These are phyloP conservation scores for Picea abies DNA, from an alignment of 83 land plant genomes.

Conservation along the genomic window DNA sequence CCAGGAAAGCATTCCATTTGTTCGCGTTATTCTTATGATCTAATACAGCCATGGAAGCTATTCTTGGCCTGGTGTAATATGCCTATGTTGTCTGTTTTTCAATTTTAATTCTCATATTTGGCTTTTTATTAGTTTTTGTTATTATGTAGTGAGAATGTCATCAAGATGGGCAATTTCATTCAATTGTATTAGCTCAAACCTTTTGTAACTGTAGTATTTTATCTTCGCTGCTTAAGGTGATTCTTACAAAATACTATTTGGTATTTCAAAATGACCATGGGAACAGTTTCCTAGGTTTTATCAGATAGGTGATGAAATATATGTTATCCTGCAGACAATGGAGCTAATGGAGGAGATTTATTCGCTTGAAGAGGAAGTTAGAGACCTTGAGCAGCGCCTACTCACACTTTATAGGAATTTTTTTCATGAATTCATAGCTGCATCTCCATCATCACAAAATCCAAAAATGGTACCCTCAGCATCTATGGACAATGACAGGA, in stretches of 20 bases:
- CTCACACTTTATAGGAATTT: conserved; percentile 9
- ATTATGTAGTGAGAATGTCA: background rate
- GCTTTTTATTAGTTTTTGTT: background rate
- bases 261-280: background rate
- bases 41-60: background rate
- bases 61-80: background rate
- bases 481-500: background rate
- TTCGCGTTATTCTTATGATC: too few relatives aligned
- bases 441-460: background rate
- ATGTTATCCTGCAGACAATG: conserved; percentile 18
- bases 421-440: background rate
- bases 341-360: conserved; percentile 2
- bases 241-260: background rate
- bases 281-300: background rate
- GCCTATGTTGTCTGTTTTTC: background rate
- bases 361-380: conserved; percentile 16
- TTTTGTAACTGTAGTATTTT: background rate
- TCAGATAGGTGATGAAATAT: background rate
- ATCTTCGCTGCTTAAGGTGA: background rate
- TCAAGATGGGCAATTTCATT: background rate
- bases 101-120: background rate
- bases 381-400: conserved; percentile 7
- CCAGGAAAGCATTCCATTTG: too few relatives aligned
- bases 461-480: background rate
- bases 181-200: background rate